Evolutionary conservation across 257 asterid species (phyloP).

Genomic region (Salvia splendens): DNA sequence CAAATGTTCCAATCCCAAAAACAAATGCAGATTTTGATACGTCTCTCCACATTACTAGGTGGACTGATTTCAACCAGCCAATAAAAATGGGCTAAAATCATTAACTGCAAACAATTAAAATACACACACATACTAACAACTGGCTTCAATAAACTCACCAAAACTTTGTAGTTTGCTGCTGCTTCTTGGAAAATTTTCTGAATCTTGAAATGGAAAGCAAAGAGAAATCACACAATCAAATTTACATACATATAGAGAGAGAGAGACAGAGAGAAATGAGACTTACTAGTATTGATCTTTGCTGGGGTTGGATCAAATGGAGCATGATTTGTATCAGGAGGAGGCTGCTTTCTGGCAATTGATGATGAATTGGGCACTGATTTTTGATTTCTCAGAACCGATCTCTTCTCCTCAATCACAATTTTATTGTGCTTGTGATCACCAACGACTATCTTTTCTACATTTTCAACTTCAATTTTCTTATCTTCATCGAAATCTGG

Average conservation of each 20-base stretch:
- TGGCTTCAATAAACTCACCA: slow-evolving; percentile 48
- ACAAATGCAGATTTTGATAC: slow-evolving; percentile 77
- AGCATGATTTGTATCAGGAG: slow-evolving; percentile 41
- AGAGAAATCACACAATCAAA: not conserved
- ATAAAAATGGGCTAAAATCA: not conserved
- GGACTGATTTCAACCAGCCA: slow-evolving; percentile 47
- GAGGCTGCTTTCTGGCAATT: slow-evolving; percentile 42
- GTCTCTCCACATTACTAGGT: slow-evolving; percentile 88
- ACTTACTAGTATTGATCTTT: slow-evolving; percentile 50
- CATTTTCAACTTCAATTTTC: slow-evolving; percentile 40
- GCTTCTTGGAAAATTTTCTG: slow-evolving; percentile 51
- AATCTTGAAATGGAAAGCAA: slow-evolving; percentile 32
- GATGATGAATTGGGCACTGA: slow-evolving; percentile 40
- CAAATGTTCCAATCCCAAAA: slow-evolving; percentile 84
- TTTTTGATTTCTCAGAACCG: slow-evolving; percentile 38
- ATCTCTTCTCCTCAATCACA: slow-evolving; percentile 48
- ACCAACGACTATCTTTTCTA: slow-evolving; percentile 39
- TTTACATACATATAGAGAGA: no score
- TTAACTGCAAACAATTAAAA: not conserved
- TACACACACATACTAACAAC: slow-evolving; percentile 8
- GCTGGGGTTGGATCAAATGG: slow-evolving; percentile 47
- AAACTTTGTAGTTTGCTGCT: slow-evolving; percentile 61
- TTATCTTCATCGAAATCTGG: slow-evolving; percentile 33
- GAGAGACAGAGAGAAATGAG: not conserved
- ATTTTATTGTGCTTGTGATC: slow-evolving; percentile 40